Percentiles rank a stretch among this genome's conserved stretches.
Evolutionary conservation across 2,329 filamentous ascomycete genomes (phyloP).

Genomic region (Trichoderma lentiforme): DNA sequence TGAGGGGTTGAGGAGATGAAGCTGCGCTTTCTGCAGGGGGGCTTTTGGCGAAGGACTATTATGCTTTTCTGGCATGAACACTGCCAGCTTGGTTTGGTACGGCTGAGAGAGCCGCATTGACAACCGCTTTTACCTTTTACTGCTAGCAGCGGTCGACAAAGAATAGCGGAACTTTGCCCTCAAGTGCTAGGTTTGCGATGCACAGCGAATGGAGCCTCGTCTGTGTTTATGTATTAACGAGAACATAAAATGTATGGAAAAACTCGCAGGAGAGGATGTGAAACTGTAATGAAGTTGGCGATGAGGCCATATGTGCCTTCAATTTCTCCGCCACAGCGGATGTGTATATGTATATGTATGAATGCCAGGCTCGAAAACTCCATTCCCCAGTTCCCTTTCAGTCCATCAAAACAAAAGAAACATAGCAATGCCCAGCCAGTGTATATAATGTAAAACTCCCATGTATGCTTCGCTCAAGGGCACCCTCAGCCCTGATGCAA

Average conservation of each 20-base stretch:
- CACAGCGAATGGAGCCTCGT: not conserved
- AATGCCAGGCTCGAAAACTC: not conserved
- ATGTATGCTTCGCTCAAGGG: constrained; percentile 7
- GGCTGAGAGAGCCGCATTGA: no score
- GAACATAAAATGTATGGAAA: not conserved
- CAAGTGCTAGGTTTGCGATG: not conserved
- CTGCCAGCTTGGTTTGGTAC: not conserved
- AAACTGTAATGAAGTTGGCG: not conserved
- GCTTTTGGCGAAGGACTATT: not conserved
- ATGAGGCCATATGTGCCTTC: not conserved
- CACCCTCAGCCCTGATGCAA: not conserved
- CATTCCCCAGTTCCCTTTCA: not conserved
- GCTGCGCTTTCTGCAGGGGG: not conserved
- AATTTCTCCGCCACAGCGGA: not conserved
- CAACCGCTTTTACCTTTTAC: not conserved
- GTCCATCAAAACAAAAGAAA: not conserved
- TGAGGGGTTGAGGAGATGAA: not conserved
- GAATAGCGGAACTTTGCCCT: not conserved
- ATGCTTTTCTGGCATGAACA: not conserved
- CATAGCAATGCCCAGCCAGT: not conserved
- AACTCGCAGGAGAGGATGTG: not conserved
- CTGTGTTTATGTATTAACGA: not conserved
- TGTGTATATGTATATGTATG: not conserved
- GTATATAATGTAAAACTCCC: not conserved
- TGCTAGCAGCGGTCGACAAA: not conserved